Conservation (phyloP, 2,329 filamentous ascomycete species). For the Aspergillus nomiae region DNA sequence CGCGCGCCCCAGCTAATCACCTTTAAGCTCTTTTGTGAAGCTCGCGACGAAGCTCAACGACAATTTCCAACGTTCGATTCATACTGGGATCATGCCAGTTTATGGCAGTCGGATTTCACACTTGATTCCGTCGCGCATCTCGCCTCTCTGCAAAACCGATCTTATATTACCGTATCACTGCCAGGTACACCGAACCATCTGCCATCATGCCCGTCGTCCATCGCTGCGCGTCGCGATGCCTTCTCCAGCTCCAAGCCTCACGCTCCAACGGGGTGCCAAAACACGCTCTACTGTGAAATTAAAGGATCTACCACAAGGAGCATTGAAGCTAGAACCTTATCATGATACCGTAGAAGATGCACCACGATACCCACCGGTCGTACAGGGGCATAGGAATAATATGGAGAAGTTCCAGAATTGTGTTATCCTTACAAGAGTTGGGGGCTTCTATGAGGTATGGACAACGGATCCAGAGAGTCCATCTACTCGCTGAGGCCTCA, state of each 20-base stretch:
- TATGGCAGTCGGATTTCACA: constrained; percentile 20
- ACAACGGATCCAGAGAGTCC: background rate
- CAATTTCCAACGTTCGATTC: constrained; percentile 6
- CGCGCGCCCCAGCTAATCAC: background rate
- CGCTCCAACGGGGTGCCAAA: constrained; percentile 36
- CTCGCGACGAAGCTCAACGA: background rate
- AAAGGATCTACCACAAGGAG: constrained; percentile 59
- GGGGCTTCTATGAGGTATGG: constrained; percentile 83
- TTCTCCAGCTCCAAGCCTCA: constrained; percentile 14
- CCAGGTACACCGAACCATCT: constrained; percentile 30
- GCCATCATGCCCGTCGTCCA: constrained; percentile 32
- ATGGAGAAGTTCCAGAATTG: constrained; percentile 91
- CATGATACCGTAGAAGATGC: constrained; percentile 49
- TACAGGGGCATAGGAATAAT: constrained; percentile 83
- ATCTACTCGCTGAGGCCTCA: background rate
- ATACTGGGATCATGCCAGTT: constrained; percentile 26
- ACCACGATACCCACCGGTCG: constrained; percentile 77
- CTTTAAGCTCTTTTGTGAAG: background rate
- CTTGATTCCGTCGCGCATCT: constrained; percentile 13
- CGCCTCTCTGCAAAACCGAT: background rate
- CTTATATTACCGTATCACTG: constrained; percentile 18
- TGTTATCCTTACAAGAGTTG: constrained; percentile 86
- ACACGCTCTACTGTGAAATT: constrained; percentile 41
- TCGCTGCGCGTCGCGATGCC: constrained; percentile 20
- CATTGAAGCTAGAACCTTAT: constrained; percentile 48